Percentiles rank a stretch among this genome's conserved stretches.
Conservation (phyloP, 768 basidiomycete genomes). For the Hebeloma cylindrosporum region DNA sequence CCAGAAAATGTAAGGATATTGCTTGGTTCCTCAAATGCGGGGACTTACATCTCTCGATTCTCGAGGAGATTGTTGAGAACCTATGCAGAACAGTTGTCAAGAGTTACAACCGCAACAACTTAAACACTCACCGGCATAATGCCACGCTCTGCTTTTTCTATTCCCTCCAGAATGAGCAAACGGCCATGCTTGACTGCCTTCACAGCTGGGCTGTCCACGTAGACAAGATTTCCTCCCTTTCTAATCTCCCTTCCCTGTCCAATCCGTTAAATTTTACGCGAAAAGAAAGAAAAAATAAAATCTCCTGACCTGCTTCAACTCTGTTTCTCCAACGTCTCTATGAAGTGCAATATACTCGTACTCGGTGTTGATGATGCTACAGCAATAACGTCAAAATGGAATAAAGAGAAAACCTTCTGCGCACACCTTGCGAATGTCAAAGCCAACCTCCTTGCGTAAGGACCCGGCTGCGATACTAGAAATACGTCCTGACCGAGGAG, state of each 20-base stretch:
- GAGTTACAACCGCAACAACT: background rate
- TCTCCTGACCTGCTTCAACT: constrained; percentile 56
- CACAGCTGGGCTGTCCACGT: constrained; percentile 67
- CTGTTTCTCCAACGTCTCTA: constrained; percentile 70
- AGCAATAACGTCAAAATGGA: background rate
- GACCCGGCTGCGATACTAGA: constrained; percentile 64
- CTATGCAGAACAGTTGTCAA: constrained; percentile 24
- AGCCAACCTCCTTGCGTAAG: constrained; percentile 61
- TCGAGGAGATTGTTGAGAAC: constrained; percentile 68
- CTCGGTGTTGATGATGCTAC: constrained; percentile 60
- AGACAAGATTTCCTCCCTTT: constrained; percentile 59
- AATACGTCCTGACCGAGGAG: constrained; percentile 68
- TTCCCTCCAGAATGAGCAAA: constrained; percentile 64
- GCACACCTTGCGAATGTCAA: constrained; percentile 69
- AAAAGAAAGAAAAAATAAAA: background rate
- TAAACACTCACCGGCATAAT: constrained; percentile 60
- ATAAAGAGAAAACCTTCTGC: constrained; percentile 3
- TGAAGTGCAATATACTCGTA: constrained; percentile 70
- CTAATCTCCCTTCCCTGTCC: constrained; percentile 59
- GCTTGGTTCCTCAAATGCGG: background rate
- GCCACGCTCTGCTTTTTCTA: constrained; percentile 71
- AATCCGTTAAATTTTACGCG: background rate
- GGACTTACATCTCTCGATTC: constrained; percentile 63
- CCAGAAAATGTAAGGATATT: background rate
- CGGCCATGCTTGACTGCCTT: constrained; percentile 66